Evolutionary conservation across 345 rosid species (phyloP).

Genomic region (Hevea brasiliensis): DNA sequence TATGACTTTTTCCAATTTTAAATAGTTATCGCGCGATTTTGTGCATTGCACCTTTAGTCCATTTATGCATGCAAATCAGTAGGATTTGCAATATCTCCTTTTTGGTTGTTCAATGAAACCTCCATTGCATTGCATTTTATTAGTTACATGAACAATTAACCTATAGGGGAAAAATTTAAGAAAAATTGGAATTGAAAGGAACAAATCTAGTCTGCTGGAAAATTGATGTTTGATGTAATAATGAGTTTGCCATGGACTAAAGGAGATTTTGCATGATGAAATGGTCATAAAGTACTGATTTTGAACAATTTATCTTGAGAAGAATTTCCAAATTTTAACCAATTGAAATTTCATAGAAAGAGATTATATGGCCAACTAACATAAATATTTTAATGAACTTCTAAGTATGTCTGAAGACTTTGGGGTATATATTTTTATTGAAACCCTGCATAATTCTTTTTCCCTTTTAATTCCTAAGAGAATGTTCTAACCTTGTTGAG

Average conservation of each 20-base stretch:
- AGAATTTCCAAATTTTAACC: neutral
- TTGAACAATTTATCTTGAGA: constrained; percentile 3
- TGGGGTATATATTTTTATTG: neutral
- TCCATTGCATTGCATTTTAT: neutral
- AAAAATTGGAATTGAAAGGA: neutral
- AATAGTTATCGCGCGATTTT: neutral
- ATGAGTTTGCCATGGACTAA: neutral
- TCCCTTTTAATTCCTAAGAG: neutral
- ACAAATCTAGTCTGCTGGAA: neutral
- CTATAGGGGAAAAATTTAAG: neutral
- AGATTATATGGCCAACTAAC: neutral
- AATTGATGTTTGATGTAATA: neutral
- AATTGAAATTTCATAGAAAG: neutral
- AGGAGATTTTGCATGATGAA: neutral
- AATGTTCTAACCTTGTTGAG: neutral
- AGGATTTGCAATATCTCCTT: neutral
- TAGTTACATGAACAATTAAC: neutral
- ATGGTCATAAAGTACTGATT: neutral
- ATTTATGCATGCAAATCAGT: neutral
- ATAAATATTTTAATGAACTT: neutral
- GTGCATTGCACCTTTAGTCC: neutral
- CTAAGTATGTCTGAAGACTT: neutral
- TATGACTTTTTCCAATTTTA: neutral
- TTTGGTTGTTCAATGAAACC: constrained; percentile 3
- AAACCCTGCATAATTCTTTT: neutral